These are phyloP conservation scores for Pythium sp. DNA, from an alignment of 352 stramenopile genomes.

Conservation along the genomic window DNA sequence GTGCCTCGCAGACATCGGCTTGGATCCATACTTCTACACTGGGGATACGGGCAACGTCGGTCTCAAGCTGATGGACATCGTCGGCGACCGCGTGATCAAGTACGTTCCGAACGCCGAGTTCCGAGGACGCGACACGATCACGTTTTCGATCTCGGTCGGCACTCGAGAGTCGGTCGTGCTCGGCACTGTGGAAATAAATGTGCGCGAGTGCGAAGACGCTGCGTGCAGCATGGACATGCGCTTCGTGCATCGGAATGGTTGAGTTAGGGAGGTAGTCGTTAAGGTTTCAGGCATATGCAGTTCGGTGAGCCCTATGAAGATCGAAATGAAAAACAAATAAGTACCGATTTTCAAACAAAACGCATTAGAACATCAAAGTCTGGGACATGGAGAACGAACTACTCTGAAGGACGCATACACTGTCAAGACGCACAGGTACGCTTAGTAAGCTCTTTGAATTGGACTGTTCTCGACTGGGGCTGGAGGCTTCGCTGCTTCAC, in stretches of 20 bases:
- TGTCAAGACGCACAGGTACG: not conserved
- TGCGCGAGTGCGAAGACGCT: slow-evolving; percentile 49
- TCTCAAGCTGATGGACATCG: slow-evolving; percentile 41
- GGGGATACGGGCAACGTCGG: slow-evolving; percentile 44
- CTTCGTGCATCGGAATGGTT: slow-evolving; percentile 14
- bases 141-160: slow-evolving; percentile 50
- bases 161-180: slow-evolving; percentile 38
- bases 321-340: not conserved
- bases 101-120: slow-evolving; percentile 59
- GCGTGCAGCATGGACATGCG: slow-evolving; percentile 25
- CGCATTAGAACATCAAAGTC: not conserved
- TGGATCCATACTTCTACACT: slow-evolving; percentile 63
- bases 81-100: slow-evolving; percentile 42
- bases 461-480: slow-evolving; percentile 1
- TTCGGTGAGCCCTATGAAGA: not conserved
- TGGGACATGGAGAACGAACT: not conserved
- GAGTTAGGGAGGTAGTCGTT: not conserved
- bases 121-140: slow-evolving; percentile 50
- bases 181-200: slow-evolving; percentile 55
- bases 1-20: slow-evolving; percentile 37
- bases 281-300: not conserved
- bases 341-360: not conserved
- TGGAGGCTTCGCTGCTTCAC: not conserved
- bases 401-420: not conserved
- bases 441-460: slow-evolving; percentile 7